These are phyloP conservation scores for Aspergillus clavatus DNA, from an alignment of 2,329 filamentous ascomycete species.

Conservation along the genomic window DNA sequence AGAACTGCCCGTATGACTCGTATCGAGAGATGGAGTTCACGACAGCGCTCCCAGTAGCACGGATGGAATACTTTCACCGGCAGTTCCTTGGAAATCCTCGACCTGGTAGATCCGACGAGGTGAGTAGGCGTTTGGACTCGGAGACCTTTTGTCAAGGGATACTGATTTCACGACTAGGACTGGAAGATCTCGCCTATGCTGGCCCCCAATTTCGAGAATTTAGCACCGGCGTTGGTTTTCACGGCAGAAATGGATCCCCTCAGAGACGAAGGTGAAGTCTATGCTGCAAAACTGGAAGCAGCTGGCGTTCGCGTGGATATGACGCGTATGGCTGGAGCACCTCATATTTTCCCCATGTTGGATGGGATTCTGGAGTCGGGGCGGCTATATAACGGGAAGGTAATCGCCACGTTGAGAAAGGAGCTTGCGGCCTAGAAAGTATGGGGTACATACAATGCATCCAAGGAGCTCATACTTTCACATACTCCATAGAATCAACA, in stretches of 20 bases:
- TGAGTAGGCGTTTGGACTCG: slow-evolving; percentile 16
- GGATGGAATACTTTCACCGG: slow-evolving; percentile 39
- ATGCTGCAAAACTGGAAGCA: slow-evolving; percentile 34
- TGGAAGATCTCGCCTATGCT: slow-evolving; percentile 43
- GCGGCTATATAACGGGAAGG: slow-evolving; percentile 25
- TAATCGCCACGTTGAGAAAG: slow-evolving; percentile 25
- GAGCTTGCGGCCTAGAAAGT: slow-evolving; percentile 15
- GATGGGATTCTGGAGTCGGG: slow-evolving; percentile 30
- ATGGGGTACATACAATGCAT: too few species aligned
- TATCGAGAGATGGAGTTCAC: slow-evolving; percentile 39
- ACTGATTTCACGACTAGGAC: slow-evolving; percentile 25
- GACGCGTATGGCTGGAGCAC: slow-evolving; percentile 28
- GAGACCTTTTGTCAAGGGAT: background rate
- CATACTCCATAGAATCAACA: background rate
- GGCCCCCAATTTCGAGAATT: slow-evolving; percentile 29
- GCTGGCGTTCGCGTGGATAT: slow-evolving; percentile 32
- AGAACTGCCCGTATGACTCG: slow-evolving; percentile 36
- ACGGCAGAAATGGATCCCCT: slow-evolving; percentile 41
- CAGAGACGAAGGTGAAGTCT: slow-evolving; percentile 40
- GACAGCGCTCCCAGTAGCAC: slow-evolving; percentile 29
- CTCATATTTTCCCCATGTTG: slow-evolving; percentile 29
- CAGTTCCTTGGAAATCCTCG: slow-evolving; percentile 37
- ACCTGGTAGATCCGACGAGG: slow-evolving; percentile 31
- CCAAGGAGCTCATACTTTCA: background rate
- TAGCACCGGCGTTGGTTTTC: slow-evolving; percentile 38